phyloP scores from a whole-genome alignment of 1,284 basidiomycete genomes.

The Cerrena zonata region DNA sequence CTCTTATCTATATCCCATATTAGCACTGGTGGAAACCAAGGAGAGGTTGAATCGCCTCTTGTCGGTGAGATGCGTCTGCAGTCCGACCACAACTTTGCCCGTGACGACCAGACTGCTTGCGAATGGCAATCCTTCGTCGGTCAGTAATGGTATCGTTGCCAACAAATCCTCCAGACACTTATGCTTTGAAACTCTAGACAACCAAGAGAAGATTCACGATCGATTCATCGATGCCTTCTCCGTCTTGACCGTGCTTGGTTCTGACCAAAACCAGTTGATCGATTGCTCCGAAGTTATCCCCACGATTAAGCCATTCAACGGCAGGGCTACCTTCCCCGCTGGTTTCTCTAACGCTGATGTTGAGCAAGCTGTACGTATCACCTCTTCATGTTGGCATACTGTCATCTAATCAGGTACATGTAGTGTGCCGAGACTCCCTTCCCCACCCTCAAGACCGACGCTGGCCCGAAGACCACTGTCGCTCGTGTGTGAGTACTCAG shows the following conservation, averaged over 20 bases:
- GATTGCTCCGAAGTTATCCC: slow-evolving; percentile 26
- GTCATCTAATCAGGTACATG: too few relatives aligned
- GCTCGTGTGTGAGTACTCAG: slow-evolving; percentile 8
- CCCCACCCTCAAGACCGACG: slow-evolving; percentile 15
- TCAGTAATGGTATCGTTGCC: slow-evolving; percentile 24
- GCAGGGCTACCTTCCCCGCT: too few relatives aligned
- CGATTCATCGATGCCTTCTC: slow-evolving; percentile 26
- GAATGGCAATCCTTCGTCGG: slow-evolving; percentile 39
- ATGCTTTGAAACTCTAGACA: too few relatives aligned
- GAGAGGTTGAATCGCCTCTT: slow-evolving; percentile 27
- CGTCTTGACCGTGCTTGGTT: slow-evolving; percentile 26
- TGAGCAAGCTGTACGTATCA: too few relatives aligned
- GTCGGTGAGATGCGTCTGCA: slow-evolving; percentile 31
- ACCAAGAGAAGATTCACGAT: slow-evolving; percentile 24
- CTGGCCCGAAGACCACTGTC: slow-evolving; percentile 15
- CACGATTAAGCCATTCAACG: too few relatives aligned
- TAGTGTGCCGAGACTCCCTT: slow-evolving; percentile 12
- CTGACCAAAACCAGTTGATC: slow-evolving; percentile 18
- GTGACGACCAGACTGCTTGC: slow-evolving; percentile 24
- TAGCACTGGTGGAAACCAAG: slow-evolving; percentile 22
- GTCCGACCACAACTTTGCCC: slow-evolving; percentile 31
- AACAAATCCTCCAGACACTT: too few relatives aligned
- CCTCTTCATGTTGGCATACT: background rate
- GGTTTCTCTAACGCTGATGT: too few relatives aligned
- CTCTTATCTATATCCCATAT: background rate